Base-by-base conservation (phyloP, 2,329 filamentous ascomycete genomes). In the Harringtonia aguacate region DNA sequence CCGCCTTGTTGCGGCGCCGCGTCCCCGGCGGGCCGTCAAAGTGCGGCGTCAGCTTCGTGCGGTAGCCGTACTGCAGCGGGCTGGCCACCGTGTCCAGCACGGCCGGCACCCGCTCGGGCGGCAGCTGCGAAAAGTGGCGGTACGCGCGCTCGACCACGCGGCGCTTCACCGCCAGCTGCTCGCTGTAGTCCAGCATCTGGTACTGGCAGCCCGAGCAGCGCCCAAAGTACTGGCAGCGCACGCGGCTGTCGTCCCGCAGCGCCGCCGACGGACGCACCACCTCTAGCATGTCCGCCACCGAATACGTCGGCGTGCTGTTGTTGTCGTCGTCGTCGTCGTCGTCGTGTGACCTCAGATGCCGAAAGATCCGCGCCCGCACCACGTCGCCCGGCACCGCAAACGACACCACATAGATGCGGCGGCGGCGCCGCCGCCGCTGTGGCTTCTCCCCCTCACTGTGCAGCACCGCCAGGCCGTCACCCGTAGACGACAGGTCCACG, bases 11-110 rank as follows among this genome's bases (percentile, higher is more conserved):
- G 56, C 71, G 72, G 47, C 69, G 67, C 46, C 74, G 69, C 41
- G 46, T 47, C 1, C 47, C 50, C 6, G 78, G 77, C 1, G 88
- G 86, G 0, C 79, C 84, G 58, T 94, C 84, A 58, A 97, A 98
- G 63, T 98, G 92, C 24, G 92, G 92, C 17, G 92, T 98, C 52
- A 98, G 73, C 66, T 98, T 98, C 18, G 92, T 98, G 43, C 92
- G 79, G 68, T 98, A 98, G 45, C 83, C 85, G 62, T 94, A 97
- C 63, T 94, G 81, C 49, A 95, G 64, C 3, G 92, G 92, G 35
- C 86, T 94, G 39, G 84, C 85, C 55, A 95, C 88, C 9, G 92
- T 98, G 51, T 94, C 84, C 40, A 73, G 75, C 45, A 97, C 75
- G 3, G 73, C 58, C 2, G 92, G 92, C 2, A 97, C 70, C 18